Evolutionary conservation across 169 alveolate species (phyloP), one percentile per base, ranked within the genome.

Genomic region (Cryptosporidium andersoni): DNA sequence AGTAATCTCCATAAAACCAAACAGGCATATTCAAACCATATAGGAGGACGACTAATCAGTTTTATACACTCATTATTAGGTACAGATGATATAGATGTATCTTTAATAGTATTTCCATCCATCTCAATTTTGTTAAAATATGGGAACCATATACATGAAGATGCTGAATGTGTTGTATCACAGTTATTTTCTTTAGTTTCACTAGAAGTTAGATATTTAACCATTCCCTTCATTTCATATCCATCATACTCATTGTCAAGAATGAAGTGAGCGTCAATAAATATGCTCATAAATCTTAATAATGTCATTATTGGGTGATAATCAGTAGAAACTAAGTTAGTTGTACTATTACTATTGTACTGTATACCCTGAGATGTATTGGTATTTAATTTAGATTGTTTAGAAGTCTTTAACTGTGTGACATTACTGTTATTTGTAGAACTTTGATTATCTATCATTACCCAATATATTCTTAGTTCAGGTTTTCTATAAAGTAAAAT

Each of bases 21-120:
- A 34, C 85, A 74, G 37, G 40, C 55, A 63, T 74, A 74, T 34
- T 74, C 85, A 58, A 74, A 74, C 85, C 85, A 74, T 55, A 74
- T 74, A 6, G 85, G 85, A 51, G 74, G 60, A 8, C 85, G 55
- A 12, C 85, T 74, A 12, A 58, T 16, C 51, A 74, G 58, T 40
- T 60, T 74, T 43, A 74, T 58, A 9, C 64, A 49, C 9, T 9
- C 8, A 49, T 1, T 49, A 49, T 9, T 49, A 49, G 55, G 12
- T 25, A 25, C 0, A 25, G 25, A 25, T 25, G 25, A 25, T 25
- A 25, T 25, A 49, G 1, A 49, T 37, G 36, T 14, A 11, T 58
- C 62, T 14, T 42, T 37, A 25, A 8, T 37, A 45, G 43, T 51
- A 12, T 67, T 58, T 37, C 49, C 40, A n/a, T 58, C 85, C 8